Evolutionary conservation across 148 eudicot species (phyloP), one percentile per base, ranked within the genome.

Genomic region (Simmondsia chinensis): DNA sequence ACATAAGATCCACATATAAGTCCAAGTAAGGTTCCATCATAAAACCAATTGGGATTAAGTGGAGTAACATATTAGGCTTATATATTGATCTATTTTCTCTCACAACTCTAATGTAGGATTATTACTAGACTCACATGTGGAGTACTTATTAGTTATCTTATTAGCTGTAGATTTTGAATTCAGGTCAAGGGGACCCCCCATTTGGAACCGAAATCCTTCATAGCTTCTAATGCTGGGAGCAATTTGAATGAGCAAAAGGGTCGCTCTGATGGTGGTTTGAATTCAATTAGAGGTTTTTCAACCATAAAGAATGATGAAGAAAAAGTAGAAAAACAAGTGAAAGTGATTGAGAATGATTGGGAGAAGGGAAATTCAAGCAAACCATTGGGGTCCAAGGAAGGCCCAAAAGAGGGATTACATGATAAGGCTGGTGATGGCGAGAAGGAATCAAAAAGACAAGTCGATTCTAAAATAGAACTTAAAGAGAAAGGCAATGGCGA

Each of bases 261-360:
- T 46, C 42, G 41, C 12, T 31, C 14, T 26, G 34, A 45, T n/a
- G 33, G 40, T 17, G 50, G 5, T n/a, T 6, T 33, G 16, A 54
- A 51, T 44, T 20, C 44, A 20, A 7, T n/a, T 27, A 1, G 43
- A 20, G 29, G 66, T 17, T 40, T 20, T 29, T 18, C 29, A 6
- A 32, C n/a, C n/a, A 42, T 37, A 31, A 53, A 64, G 36, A 50
- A 57, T 37, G 66, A 50, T 20, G 42, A 34, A 39, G 46, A 21
- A 27, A 38, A 49, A 52, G 30, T 43, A 20, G 56, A 19, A 20
- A 46, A 28, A 38, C 50, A 28, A 17, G 58, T 41, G 28, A 43
- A 40, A 33, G 51, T 16, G 40, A 16, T 32, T 46, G 44, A 47
- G 57, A 37, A 43, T 31, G 54, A 20, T 48, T 2, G 16, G 4